Evolutionary conservation across 352 stramenopile genomes (phyloP), one percentile per base, ranked within the genome.

Genomic region (Pilasporangium apinafurcum): DNA sequence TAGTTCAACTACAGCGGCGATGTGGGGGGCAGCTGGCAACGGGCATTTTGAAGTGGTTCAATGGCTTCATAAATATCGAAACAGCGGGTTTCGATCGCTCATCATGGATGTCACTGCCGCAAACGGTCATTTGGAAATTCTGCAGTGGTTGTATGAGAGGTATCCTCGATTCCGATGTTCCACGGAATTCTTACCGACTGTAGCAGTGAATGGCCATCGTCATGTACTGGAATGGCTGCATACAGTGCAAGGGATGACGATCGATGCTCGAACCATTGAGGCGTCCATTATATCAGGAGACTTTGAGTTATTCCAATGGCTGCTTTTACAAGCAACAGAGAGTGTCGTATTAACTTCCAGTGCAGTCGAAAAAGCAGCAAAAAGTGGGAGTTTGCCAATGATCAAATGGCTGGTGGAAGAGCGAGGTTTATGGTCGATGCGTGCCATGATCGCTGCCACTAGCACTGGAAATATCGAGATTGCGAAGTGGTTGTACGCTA

Each of bases 91-190:
- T 12, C 59, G 59, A n/a, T 56, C 59, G 16, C 37, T 65, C 38
- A 59, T 65, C 22, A 42, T 81, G 51, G 63, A 81, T 35, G 18
- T 72, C 18, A 54, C 65, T 21, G 68, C 68, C n/a, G 68, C 56
- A 3, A 64, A 74, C 52, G 65, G 68, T 2, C 68, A 75, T 26
- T 36, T 77, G 18, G 43, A 66, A 0, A 58, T 81, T 5, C 33
- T 81, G 6, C 62, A 71, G n/a, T 81, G 65, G 65, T 43, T 81
- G 2, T 54, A 59, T 31, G 41, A 44, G 21, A 44, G 59, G 3
- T 72, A 62, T 31, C 49, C 56, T 4, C 42, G 53, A 17, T 66
- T 66, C 21, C 53, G 51, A 36, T 69, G 58, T 33, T 67, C 62
- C 13, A 34, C 56, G 39, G 41, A 58, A 6, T 69, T 68, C 33